Evolutionary conservation across 495 filamentous ascomycete genomes (phyloP).

Genomic region (Aspergillus olivimuriae): DNA sequence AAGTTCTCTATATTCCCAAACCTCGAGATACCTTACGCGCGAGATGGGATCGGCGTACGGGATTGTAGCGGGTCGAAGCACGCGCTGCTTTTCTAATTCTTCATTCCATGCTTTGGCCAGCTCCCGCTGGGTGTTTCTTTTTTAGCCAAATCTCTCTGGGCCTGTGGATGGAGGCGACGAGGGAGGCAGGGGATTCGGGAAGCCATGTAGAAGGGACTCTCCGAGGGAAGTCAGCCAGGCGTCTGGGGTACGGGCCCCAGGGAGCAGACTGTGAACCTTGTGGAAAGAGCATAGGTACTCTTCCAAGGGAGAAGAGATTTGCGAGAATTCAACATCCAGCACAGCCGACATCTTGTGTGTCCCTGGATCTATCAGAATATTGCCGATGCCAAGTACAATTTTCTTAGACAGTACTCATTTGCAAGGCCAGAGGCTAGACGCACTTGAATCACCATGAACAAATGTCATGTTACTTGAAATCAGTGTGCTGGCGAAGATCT

Average conservation of each 20-base stretch:
- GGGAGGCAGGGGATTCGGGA: background rate
- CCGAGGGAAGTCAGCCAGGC: background rate
- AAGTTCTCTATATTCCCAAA: no score
- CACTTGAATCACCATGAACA: background rate
- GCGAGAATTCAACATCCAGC: background rate
- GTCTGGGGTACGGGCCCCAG: background rate
- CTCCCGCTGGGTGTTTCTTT: background rate
- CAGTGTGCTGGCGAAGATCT: background rate
- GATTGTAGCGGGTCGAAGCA: background rate
- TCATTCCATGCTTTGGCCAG: background rate
- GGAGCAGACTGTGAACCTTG: background rate
- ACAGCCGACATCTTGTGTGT: background rate
- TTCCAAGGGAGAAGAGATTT: background rate
- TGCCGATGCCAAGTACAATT: background rate
- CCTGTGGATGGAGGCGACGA: background rate
- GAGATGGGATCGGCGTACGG: no score
- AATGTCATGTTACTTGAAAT: background rate
- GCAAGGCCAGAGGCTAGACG: no score
- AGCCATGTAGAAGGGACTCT: background rate
- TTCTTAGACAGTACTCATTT: no score
- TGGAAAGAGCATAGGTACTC: background rate
- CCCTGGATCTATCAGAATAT: background rate
- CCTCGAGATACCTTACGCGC: no score
- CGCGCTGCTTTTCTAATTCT: background rate
- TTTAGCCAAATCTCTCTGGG: background rate